These are phyloP conservation scores for Beauveria medogensis DNA, from an alignment of 2,329 filamentous ascomycete species.

Conservation along the genomic window DNA sequence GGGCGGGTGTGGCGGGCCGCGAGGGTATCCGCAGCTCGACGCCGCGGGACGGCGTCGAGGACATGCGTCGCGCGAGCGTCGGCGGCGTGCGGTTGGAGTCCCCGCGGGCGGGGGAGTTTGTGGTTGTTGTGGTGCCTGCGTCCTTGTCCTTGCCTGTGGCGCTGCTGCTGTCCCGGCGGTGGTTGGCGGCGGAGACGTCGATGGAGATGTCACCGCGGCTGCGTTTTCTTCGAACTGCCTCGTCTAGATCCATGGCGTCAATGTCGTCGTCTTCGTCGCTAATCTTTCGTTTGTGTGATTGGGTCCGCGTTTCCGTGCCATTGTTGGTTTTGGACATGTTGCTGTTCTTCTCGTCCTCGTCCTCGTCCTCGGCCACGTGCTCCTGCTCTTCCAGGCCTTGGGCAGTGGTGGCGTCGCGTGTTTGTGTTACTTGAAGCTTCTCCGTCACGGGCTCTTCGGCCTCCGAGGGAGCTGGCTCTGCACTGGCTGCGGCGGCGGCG, in stretches of 20 bases:
- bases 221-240: conserved; percentile 35
- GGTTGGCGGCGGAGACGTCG: conserved; percentile 9
- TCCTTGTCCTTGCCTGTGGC: conserved; percentile 14
- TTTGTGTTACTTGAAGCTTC: conserved; percentile 12
- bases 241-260: conserved; percentile 29
- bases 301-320: conserved; percentile 13
- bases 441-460: neutral
- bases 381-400: neutral
- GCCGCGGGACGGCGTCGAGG: conserved; percentile 44
- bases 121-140: conserved; percentile 6
- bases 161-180: neutral
- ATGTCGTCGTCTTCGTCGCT: conserved; percentile 23
- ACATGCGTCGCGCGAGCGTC: conserved; percentile 37
- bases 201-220: conserved; percentile 30
- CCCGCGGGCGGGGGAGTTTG: conserved; percentile 11
- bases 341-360: neutral
- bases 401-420: conserved; percentile 15
- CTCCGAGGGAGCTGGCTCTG: neutral
- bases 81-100: conserved; percentile 32
- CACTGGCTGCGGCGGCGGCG: conserved; percentile 10
- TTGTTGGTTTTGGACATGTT: conserved; percentile 14
- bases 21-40: conserved; percentile 57
- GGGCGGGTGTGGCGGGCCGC: conserved; percentile 51
- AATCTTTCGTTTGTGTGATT: conserved; percentile 25
- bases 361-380: neutral